A percentile compares a stretch with the other conserved stretches of the same genome.
These are phyloP conservation scores for Salvia rosmarinus DNA, from an alignment of 257 asterid genomes.

Conservation along the genomic window DNA sequence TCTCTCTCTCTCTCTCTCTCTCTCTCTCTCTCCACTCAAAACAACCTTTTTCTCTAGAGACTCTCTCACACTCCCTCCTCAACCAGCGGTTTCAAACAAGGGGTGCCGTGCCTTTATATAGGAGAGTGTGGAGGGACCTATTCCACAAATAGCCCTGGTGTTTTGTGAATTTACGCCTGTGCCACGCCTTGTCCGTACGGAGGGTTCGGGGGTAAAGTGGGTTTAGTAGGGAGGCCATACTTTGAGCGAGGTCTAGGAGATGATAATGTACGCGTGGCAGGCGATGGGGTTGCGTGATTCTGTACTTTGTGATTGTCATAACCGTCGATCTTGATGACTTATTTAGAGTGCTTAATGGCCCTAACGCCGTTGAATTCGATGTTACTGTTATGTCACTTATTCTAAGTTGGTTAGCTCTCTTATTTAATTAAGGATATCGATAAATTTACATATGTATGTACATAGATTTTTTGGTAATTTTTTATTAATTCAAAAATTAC, in stretches of 20 bases:
- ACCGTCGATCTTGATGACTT: slow-evolving; percentile 35
- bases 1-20: slow-evolving; percentile 20
- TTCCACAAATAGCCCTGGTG: slow-evolving; percentile 34
- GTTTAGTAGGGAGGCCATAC: slow-evolving; percentile 39
- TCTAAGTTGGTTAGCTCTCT: too few relatives aligned
- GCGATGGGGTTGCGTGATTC: slow-evolving; percentile 5
- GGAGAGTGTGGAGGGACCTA: slow-evolving; percentile 27
- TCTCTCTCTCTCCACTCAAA: background rate
- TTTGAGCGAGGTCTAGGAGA: slow-evolving; percentile 37
- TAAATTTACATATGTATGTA: too few relatives aligned
- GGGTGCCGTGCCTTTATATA: slow-evolving; percentile 55
- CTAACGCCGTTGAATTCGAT: slow-evolving; percentile 15
- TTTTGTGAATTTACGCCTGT: slow-evolving; percentile 43
- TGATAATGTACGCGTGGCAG: slow-evolving; percentile 36
- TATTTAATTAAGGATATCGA: too few relatives aligned
- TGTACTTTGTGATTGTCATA: slow-evolving; percentile 3
- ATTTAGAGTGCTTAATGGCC: background rate
- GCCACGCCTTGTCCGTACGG: slow-evolving; percentile 45
- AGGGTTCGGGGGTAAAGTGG: slow-evolving; percentile 36
- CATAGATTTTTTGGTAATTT: too few relatives aligned
- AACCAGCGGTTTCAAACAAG: slow-evolving; percentile 54
- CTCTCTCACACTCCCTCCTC: slow-evolving; percentile 47
- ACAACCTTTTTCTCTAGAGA: slow-evolving; percentile 20
- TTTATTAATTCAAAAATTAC: too few relatives aligned
- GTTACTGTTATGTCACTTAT: background rate